A percentile compares a stretch with the other conserved stretches of the same genome.
phyloP scores from a whole-genome alignment of 345 rosid species.

The Euphorbia pulcherrima region DNA sequence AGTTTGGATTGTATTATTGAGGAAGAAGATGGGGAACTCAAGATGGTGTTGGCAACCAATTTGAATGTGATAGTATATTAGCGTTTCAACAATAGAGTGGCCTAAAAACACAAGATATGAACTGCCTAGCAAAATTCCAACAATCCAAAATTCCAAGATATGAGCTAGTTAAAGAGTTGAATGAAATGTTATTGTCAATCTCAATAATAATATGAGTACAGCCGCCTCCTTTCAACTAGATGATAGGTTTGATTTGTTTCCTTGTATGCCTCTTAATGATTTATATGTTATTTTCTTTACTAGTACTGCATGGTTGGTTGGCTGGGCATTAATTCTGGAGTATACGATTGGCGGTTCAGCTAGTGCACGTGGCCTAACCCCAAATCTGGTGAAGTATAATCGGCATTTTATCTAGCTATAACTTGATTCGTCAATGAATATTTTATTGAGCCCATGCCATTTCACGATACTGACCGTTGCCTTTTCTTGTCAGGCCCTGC shows the following conservation, averaged over 20 bases:
- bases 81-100: no score
- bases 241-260: constrained; percentile 1
- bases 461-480: background rate
- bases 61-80: no score
- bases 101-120: no score
- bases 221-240: no score
- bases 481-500: constrained; percentile 23
- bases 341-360: constrained; percentile 95
- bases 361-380: constrained; percentile 87
- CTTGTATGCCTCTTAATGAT: background rate
- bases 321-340: constrained; percentile 91
- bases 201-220: no score
- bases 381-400: constrained; percentile 53
- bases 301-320: constrained; percentile 94
- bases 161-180: no score
- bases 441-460: background rate
- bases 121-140: no score
- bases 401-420: background rate
- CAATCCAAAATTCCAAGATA: no score
- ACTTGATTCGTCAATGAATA: background rate
- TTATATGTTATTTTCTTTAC: background rate
- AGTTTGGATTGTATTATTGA: no score
- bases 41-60: no score
- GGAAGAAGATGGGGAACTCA: no score
- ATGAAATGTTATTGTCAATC: no score